A percentile compares a stretch with the other conserved stretches of the same genome.
Conservation (phyloP, 768 basidiomycete genomes). For the Phanerodontia chrysosporium region DNA sequence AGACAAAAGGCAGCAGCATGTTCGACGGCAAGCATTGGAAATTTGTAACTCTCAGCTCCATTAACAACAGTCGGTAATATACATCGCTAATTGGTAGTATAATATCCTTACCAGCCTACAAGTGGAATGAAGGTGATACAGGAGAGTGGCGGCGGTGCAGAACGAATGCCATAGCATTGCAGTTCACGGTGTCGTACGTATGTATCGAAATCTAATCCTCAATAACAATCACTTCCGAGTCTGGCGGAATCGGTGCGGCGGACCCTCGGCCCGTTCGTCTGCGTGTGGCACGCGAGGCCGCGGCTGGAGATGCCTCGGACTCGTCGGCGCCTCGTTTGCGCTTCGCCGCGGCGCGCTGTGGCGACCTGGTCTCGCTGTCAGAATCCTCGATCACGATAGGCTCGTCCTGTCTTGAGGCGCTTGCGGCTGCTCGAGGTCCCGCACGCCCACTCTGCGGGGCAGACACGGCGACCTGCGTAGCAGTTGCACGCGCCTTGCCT, state of each 20-base stretch:
- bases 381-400: constrained; percentile 25
- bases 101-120: too few relatives aligned
- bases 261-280: constrained; percentile 2
- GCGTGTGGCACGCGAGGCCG: neutral
- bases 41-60: too few relatives aligned
- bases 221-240: constrained; percentile 25
- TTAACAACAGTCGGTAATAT: too few relatives aligned
- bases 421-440: neutral
- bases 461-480: neutral
- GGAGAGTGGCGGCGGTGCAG: neutral
- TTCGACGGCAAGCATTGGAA: too few relatives aligned
- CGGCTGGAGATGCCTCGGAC: constrained; percentile 5
- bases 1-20: too few relatives aligned
- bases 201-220: constrained; percentile 24
- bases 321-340: constrained; percentile 17
- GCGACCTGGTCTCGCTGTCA: constrained; percentile 17
- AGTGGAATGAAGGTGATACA: too few relatives aligned
- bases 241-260: neutral
- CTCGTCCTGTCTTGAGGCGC: constrained; percentile 4
- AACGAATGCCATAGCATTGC: neutral
- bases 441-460: neutral
- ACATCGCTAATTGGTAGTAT: too few relatives aligned
- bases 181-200: too few relatives aligned
- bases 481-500: constrained; percentile 10
- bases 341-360: constrained; percentile 10